A percentile compares a stretch with the other conserved stretches of the same genome.
Conservation (phyloP, 306 rosid genomes). For the Cicer judaicum region DNA sequence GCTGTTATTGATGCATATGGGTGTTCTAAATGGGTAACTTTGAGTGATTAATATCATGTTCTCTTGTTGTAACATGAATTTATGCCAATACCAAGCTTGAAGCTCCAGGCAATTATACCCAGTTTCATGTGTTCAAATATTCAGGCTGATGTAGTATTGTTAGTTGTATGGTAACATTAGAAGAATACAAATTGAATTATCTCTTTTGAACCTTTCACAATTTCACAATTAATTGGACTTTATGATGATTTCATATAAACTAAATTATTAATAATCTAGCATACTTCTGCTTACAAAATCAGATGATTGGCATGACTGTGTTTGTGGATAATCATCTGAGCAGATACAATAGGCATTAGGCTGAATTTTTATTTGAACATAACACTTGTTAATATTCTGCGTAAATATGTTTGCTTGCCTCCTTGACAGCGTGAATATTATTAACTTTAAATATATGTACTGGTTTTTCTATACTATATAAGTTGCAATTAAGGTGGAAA, state of each 20-base stretch:
- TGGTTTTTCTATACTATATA: neutral
- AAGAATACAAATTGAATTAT: conserved; percentile 9
- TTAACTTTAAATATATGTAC: conserved; percentile 6
- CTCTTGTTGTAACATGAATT: conserved; percentile 27
- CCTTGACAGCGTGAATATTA: conserved; percentile 17
- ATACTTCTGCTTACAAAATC: conserved; percentile 3
- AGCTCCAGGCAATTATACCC: neutral
- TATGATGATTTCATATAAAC: conserved; percentile 12
- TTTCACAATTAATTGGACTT: neutral
- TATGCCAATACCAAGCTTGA: conserved; percentile 8
- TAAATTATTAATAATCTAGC: neutral
- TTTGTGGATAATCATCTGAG: conserved; percentile 31
- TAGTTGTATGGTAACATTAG: conserved; percentile 4
- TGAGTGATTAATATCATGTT: neutral
- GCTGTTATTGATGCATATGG: conserved; percentile 24
- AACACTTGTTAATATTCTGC: neutral
- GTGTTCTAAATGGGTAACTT: conserved; percentile 9
- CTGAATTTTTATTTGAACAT: neutral
- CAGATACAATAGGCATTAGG: conserved; percentile 8
- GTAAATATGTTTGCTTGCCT: neutral
- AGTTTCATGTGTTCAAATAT: conserved; percentile 21
- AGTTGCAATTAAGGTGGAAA: conserved; percentile 28
- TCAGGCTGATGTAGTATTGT: conserved; percentile 21
- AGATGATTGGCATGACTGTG: conserved; percentile 12
- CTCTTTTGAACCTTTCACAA: conserved; percentile 27